A percentile compares a stretch with the other conserved stretches of the same genome.
These are phyloP conservation scores for Euphorbia pulcherrima DNA, from an alignment of 345 rosid species.

Conservation along the genomic window DNA sequence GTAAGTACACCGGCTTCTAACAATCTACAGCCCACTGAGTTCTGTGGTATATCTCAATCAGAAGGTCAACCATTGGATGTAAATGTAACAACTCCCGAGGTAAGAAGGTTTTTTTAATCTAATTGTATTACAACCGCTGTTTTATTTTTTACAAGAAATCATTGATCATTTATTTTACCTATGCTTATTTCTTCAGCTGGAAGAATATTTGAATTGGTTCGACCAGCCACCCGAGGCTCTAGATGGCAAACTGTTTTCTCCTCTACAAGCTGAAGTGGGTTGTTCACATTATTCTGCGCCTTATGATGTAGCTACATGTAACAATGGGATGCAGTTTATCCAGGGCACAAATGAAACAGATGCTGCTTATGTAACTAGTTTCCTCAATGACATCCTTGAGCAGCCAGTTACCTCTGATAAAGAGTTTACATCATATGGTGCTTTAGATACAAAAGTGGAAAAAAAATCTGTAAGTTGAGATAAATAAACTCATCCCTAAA, in stretches of 20 bases:
- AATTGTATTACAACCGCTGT: background rate
- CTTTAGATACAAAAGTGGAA: slow-evolving; percentile 15
- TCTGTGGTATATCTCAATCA: slow-evolving; percentile 7
- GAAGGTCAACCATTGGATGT: slow-evolving; percentile 22
- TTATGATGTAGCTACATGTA: slow-evolving; percentile 10
- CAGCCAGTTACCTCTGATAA: slow-evolving; percentile 21
- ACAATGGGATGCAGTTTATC: slow-evolving; percentile 21
- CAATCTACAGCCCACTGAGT: slow-evolving; percentile 11
- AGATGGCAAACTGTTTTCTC: slow-evolving; percentile 39
- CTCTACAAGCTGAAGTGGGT: slow-evolving; percentile 39
- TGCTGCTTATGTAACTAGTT: slow-evolving; percentile 32
- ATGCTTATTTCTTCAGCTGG: slow-evolving; percentile 22
- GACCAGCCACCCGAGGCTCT: slow-evolving; percentile 25
- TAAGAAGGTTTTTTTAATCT: slow-evolving; percentile 19
- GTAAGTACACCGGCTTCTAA: slow-evolving; percentile 3
- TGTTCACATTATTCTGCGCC: slow-evolving; percentile 27
- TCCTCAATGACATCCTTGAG: slow-evolving; percentile 41
- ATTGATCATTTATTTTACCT: background rate
- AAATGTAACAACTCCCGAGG: slow-evolving; percentile 28
- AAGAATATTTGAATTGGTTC: slow-evolving; percentile 26
- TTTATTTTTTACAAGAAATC: background rate
- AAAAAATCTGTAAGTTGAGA: slow-evolving; percentile 28
- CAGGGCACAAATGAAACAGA: slow-evolving; percentile 34
- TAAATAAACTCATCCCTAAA: background rate
- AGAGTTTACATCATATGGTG: slow-evolving; percentile 16